Evolutionary conservation across 345 rosid genomes (phyloP), one percentile per base, ranked within the genome.

Genomic region (Carallia brachiata): DNA sequence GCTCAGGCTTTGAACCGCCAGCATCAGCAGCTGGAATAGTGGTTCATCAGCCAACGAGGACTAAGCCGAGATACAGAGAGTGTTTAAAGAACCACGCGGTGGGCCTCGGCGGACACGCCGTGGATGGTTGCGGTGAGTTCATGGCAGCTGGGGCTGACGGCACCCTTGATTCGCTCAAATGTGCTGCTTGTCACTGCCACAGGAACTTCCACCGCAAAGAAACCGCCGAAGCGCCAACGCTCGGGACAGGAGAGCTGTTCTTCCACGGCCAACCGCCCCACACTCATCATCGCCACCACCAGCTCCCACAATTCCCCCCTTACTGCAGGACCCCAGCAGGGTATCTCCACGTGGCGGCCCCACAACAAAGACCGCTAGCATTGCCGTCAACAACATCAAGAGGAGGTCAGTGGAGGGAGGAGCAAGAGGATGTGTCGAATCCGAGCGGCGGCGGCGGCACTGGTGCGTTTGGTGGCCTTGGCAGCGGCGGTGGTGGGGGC

Each of bases 311-410:
- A 78, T 84, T 84, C 75, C 4, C 85, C 0, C 87, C 89, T 0
- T 86, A 85, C 70, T 89, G 84, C 72, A 76, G 94, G 62, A 76
- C 79, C 1, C 91, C 94, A 34, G 57, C 88, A 4, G 88, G 86
- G 63, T 82, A 75, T 62, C 77, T 84, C 47, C 88, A 84, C 52
- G 52, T 82, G 65, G 81, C 75, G 15, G 61, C 66, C 2, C 65
- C 66, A 18, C 71, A 50, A 16, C 77, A 73, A 19, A 67, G 77
- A 40, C 77, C 71, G 12, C 47, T 73, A 31, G 77, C 77, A 61
- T 67, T 73, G 71, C 77, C 77, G 9, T 73, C 77, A 8, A 67
- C 77, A 8, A 67, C 77, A 1, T 73, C 77, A 6, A 67, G 74
- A 30, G 74, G 74, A 1, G 50, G 16, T 13, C 68, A 72, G 37